phyloP scores from a whole-genome alignment of 1,139 yeast species.

The Taiozyma sp. region DNA sequence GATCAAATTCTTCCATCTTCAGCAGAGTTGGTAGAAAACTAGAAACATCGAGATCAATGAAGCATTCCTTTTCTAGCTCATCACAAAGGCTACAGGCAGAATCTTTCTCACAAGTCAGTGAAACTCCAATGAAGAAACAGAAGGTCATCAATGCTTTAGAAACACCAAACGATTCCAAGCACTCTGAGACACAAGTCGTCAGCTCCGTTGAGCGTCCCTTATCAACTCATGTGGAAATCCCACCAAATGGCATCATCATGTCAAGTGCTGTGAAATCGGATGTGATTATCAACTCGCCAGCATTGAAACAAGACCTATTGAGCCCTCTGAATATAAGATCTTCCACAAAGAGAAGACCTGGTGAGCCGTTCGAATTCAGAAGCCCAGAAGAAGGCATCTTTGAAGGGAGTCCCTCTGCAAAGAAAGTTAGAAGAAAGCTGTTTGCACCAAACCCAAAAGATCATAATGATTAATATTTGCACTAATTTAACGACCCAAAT shows the following conservation, averaged over 20 bases:
- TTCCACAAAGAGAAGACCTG: conserved; percentile 11
- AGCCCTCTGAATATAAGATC: conserved; percentile 20
- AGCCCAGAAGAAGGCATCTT: conserved; percentile 5
- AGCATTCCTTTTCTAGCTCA: conserved; percentile 3
- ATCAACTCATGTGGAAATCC: background rate
- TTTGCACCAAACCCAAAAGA: conserved; percentile 24
- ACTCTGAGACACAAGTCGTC: background rate
- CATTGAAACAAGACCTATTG: conserved; percentile 6
- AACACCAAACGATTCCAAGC: conserved; percentile 13
- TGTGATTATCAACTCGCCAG: background rate
- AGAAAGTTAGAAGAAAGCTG: conserved; percentile 29
- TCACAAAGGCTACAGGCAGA: background rate
- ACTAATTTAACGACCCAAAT: background rate
- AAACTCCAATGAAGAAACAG: conserved; percentile 27
- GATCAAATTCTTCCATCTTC: conserved; percentile 14
- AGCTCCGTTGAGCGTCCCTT: conserved; percentile 1
- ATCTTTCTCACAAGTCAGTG: conserved; percentile 29
- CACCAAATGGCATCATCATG: background rate
- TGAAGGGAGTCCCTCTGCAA: conserved; percentile 11
- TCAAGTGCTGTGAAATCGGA: background rate
- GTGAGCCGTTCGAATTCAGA: conserved; percentile 15
- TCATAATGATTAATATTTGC: background rate
- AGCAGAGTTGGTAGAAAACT: conserved; percentile 22
- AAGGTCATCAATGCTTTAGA: conserved; percentile 12
- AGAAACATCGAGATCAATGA: conserved; percentile 2